These are phyloP conservation scores for Lactarius sp. DNA, from an alignment of 768 basidiomycete genomes.

Conservation along the genomic window DNA sequence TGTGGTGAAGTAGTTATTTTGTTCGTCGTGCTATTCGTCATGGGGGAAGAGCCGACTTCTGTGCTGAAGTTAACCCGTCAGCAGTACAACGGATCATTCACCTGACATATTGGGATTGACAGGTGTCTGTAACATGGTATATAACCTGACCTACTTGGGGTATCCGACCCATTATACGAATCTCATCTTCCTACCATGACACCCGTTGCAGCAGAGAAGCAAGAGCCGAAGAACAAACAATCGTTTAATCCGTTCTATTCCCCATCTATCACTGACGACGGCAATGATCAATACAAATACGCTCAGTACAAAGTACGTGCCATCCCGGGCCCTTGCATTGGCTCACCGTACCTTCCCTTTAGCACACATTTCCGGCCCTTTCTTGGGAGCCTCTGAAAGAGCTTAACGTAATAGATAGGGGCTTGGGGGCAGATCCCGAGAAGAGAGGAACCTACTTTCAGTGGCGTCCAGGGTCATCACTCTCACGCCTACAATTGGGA, in stretches of 20 bases:
- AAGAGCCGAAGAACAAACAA: background rate
- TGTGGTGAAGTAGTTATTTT: too few species aligned
- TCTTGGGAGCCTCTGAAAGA: constrained; percentile 54
- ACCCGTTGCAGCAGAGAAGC: background rate
- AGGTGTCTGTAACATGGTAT: too few species aligned
- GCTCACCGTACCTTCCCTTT: constrained; percentile 3
- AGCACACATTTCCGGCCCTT: constrained; percentile 61
- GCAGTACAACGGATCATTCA: too few species aligned
- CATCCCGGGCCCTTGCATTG: background rate
- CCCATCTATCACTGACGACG: constrained; percentile 39
- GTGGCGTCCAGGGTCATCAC: constrained; percentile 65
- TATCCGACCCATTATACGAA: background rate
- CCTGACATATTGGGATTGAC: too few species aligned
- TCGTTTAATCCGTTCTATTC: constrained; percentile 66
- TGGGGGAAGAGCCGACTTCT: too few species aligned
- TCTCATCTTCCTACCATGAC: constrained; percentile 11
- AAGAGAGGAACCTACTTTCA: constrained; percentile 59
- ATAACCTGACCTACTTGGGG: too few species aligned
- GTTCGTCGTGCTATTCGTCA: too few species aligned
- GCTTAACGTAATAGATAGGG: constrained; percentile 35
- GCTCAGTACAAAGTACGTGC: constrained; percentile 53
- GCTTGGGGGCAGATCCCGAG: constrained; percentile 58
- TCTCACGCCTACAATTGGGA: constrained; percentile 68
- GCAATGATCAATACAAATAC: constrained; percentile 48
- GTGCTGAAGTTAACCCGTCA: too few species aligned